Conservation (phyloP, 768 basidiomycete species). For the Lactarius hatsudake region DNA sequence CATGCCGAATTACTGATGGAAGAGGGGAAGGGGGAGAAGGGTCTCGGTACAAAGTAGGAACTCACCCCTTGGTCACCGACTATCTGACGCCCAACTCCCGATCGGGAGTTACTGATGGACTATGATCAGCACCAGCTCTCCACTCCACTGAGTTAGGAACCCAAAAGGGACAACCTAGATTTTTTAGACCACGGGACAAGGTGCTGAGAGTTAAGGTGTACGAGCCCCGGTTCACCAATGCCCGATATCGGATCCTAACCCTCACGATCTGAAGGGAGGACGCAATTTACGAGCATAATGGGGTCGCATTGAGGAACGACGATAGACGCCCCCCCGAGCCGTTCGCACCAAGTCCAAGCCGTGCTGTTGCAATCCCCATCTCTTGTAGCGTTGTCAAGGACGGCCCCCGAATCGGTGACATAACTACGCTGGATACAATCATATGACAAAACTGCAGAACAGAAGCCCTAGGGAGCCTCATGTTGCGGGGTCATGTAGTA, state of each 20-base stretch:
- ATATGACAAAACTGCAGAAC: background rate
- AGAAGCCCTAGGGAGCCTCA: slow-evolving; percentile 1
- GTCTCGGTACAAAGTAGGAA: background rate
- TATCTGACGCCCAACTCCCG: slow-evolving; percentile 10
- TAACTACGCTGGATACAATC: background rate
- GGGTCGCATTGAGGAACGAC: background rate
- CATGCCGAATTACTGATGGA: background rate
- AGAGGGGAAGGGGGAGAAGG: background rate
- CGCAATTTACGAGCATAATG: slow-evolving; percentile 5
- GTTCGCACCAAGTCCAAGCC: slow-evolving; percentile 1
- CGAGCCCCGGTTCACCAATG: slow-evolving; percentile 13
- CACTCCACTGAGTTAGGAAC: slow-evolving; percentile 2
- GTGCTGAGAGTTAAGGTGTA: slow-evolving; percentile 11
- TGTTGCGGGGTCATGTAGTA: slow-evolving; percentile 66
- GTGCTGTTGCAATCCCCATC: slow-evolving; percentile 2
- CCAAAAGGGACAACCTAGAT: slow-evolving; percentile 12
- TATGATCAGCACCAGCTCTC: slow-evolving; percentile 16
- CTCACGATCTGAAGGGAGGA: slow-evolving; percentile 4
- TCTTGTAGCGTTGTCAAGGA: slow-evolving; percentile 6
- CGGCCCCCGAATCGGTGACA: background rate
- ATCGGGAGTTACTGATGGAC: slow-evolving; percentile 15
- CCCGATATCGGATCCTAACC: slow-evolving; percentile 20
- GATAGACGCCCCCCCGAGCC: background rate
- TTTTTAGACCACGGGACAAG: slow-evolving; percentile 13
- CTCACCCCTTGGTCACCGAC: background rate